phyloP scores from a whole-genome alignment of 352 stramenopile species.

The Thalassiosira livingstoniorum region DNA sequence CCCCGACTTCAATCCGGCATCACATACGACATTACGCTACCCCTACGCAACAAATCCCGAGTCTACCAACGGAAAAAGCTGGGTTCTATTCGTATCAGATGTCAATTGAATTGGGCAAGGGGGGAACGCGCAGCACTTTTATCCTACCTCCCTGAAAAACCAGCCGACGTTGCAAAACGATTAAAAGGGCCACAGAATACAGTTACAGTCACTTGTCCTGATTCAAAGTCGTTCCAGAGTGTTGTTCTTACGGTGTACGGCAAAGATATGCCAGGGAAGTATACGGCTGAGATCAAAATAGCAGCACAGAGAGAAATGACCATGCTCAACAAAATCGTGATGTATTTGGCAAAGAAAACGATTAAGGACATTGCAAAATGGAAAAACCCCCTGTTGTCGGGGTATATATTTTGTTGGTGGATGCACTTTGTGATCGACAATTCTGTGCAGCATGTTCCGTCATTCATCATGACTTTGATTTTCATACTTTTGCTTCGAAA shows the following conservation, averaged over 20 bases:
- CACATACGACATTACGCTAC: slow-evolving; percentile 72
- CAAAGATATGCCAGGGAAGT: slow-evolving; percentile 59
- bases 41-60: slow-evolving; percentile 53
- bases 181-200: not conserved
- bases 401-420: slow-evolving; percentile 66
- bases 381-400: slow-evolving; percentile 61
- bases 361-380: slow-evolving; percentile 44
- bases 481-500: slow-evolving; percentile 59
- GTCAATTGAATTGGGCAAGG: slow-evolving; percentile 70
- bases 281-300: slow-evolving; percentile 50
- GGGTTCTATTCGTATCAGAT: slow-evolving; percentile 69
- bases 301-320: slow-evolving; percentile 56
- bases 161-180: not conserved
- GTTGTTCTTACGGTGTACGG: slow-evolving; percentile 58
- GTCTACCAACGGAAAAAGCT: slow-evolving; percentile 65
- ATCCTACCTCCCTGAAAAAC: slow-evolving; percentile 62
- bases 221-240: slow-evolving; percentile 22
- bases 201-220: slow-evolving; percentile 13
- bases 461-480: slow-evolving; percentile 60
- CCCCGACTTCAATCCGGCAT: slow-evolving; percentile 57
- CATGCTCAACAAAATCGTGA: slow-evolving; percentile 48
- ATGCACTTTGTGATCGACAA: slow-evolving; percentile 65
- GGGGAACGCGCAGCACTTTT: slow-evolving; percentile 63
- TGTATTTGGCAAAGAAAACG: slow-evolving; percentile 44
- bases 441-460: slow-evolving; percentile 50